Base-by-base conservation (phyloP, 129 eudicot species). In the Flaveria sonorensis region DNA sequence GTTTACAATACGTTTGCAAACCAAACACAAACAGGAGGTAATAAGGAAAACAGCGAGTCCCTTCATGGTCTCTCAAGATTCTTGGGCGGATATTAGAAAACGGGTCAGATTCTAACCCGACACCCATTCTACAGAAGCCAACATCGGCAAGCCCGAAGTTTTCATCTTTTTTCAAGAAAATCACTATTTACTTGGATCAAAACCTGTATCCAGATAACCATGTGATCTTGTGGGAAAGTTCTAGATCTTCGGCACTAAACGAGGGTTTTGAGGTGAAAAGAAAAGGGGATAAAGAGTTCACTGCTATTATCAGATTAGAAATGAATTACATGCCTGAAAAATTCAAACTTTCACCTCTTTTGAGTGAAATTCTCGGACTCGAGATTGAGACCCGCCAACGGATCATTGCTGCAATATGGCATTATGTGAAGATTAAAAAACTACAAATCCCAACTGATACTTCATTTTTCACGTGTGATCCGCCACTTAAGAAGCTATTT, bases 181-280 rank as follows among this genome's bases (percentile, higher is more conserved):
- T 91, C 28, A 93, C 97, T 14, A 73, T 93, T 52, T 93, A 90
- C 80, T 75, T 93, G 81, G 98, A 93, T 76, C 96, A 93, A 75
- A 83, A 21, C 77, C 86, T 86, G 26, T 93, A 93, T 72, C 97
- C 98, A 2, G 98, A 93, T 66, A 91, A 86, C 79, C 97, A 88
- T 52, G 96, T 91, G 46, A 89, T 93, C 68, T 79, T 87, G 79
- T 93, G 98, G 98, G 98, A 93, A 77, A 83, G 86, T 81, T 84
- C 97, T 48, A 86, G 93, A 60, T 89, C 98, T 19, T 83, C 88
- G 52, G 86, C 85, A 42, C 84, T 85, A 57, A 92, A 84, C 5
- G 98, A 93, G 75, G 98, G 98, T 32, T 87, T 89, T 70, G 98
- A 90, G 77, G 93, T 93, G 52, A 91, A 93, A 82, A 84, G 98